Base-by-base conservation (phyloP, 345 rosid species). In the Ricinus communis region DNA sequence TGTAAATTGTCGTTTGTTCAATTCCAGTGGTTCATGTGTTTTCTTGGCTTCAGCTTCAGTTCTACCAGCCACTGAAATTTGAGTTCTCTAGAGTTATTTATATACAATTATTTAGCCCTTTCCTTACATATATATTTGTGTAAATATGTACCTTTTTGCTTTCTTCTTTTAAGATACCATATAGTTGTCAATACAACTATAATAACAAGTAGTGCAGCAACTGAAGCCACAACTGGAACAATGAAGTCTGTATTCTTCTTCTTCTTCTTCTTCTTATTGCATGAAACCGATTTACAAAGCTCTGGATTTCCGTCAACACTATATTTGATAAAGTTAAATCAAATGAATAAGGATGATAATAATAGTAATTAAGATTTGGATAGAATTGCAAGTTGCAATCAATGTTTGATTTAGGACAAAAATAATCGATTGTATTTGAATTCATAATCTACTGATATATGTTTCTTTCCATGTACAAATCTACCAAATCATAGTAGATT, bases 281-380 rank as follows among this genome's bases (percentile, higher is more conserved):
- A 84, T 1, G 75, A 58, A 47, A 0, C 46, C 22, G 47, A 22
- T 24, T 53, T 0, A 14, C 83, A 80, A 21, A 80, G 77, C 36
- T 73, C 5, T 25, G 81, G 31, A 54, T 85, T 82, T 53, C 85
- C 84, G 13, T 52, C 75, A 24, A 66, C 0, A 6, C 69, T 66
- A 12, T 4, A 43, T 4, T 43, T 43, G 1, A 43, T 43, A 4
- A 43, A 43, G n/a, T n/a, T n/a, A n/a, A n/a, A n/a, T n/a, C n/a
- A n/a, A n/a, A n/a, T n/a, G n/a, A n/a, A n/a, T n/a, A 43, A 43
- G 8, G 47, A 8, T 43, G 8, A 43, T 8, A 9, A 33, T 2
- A 33, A 33, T 33, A 33, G 6, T 2, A 33, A 33, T 33, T 33
- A 33, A 33, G 6, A 33, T 2, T 2, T 33, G 6, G 38, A 33